Base-by-base conservation (phyloP, 768 basidiomycete species). In the Kwoniella dejecticola region DNA sequence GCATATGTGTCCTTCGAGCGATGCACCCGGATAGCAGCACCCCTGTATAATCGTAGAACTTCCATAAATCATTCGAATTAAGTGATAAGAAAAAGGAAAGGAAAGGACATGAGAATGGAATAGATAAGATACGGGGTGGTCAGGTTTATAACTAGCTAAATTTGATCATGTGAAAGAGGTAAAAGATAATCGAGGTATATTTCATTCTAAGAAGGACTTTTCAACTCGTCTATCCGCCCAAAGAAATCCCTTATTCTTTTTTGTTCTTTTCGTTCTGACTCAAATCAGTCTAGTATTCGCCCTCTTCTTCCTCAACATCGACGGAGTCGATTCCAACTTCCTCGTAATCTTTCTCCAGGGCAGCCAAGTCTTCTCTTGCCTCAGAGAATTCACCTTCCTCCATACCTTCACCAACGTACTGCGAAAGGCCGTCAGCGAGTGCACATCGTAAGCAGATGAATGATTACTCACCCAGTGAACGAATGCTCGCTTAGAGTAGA, bases 391-490 rank as follows among this genome's bases (percentile, higher is more conserved):
- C 95, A 80, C 95, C 95, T 83, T 98, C 95, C 79, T 97, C 95
- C 95, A 98, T 97, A 83, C 95, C 95, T 82, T 98, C 94, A 77
- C 94, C 94, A 65, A 96, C 94, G 75, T 94, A 95, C 92, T 91
- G 89, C 3, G 11, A 30, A n/a, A 19, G 26, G 19, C 17, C 1
- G 49, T 69, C 48, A 71, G 67, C 63, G 31, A 24, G 26, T 3
- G 8, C 11, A 31, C 58, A 19, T 8, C 15, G 90, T 88, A 24
- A 89, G 88, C 67, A 91, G 40, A 27, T 3, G 26, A 2, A 29
- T 38, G 4, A 44, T 10, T 30, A 72, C 77, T 64, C 58, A 75
- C 77, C 79, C 79, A 80, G 72, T 80, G 79, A 36, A 80, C 82
- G 70, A 82, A 82, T 27, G 79, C 79, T 58, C 79, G 75, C 76